A percentile compares a stretch with the other conserved stretches of the same genome.
phyloP scores from a whole-genome alignment of 257 asterid species.

The Fraxinus anomala region DNA sequence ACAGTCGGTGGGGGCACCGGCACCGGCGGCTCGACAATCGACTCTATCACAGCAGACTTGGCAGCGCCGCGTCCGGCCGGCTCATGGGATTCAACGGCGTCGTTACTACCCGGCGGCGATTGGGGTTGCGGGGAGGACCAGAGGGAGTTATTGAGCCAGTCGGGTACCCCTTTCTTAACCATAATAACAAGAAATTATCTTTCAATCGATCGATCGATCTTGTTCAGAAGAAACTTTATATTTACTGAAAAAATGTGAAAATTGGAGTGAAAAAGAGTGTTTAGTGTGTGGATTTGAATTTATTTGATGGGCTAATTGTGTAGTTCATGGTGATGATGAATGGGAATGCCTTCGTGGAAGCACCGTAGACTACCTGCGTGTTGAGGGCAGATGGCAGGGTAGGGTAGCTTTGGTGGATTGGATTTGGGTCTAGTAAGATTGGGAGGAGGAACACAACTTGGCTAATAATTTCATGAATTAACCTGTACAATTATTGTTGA shows the following conservation, averaged over 20 bases:
- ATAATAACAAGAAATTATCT: slow-evolving; percentile 7
- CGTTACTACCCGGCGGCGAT: slow-evolving; percentile 32
- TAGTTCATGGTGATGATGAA: slow-evolving; percentile 8
- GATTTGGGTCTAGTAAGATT: background rate
- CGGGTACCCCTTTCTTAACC: slow-evolving; percentile 60
- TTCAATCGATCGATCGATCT: background rate
- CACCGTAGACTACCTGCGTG: slow-evolving; percentile 15
- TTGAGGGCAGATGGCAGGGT: background rate
- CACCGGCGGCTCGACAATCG: slow-evolving; percentile 39
- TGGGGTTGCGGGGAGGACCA: slow-evolving; percentile 61
- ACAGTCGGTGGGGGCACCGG: slow-evolving; percentile 40
- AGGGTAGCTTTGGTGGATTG: background rate
- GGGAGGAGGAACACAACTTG: too few species aligned
- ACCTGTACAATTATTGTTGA: too few species aligned
- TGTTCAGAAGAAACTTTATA: background rate
- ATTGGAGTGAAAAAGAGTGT: background rate
- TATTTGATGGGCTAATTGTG: slow-evolving; percentile 1
- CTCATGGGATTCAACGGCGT: background rate
- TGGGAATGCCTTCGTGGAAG: slow-evolving; percentile 9
- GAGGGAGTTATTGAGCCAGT: slow-evolving; percentile 81
- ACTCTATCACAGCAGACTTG: slow-evolving; percentile 24
- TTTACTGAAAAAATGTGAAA: background rate
- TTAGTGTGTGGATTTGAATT: background rate
- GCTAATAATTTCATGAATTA: too few species aligned
- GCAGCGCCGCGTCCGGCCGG: slow-evolving; percentile 15